Evolutionary conservation across 208 protist species (phyloP).

Genomic region (Trypanosoma brucei): DNA sequence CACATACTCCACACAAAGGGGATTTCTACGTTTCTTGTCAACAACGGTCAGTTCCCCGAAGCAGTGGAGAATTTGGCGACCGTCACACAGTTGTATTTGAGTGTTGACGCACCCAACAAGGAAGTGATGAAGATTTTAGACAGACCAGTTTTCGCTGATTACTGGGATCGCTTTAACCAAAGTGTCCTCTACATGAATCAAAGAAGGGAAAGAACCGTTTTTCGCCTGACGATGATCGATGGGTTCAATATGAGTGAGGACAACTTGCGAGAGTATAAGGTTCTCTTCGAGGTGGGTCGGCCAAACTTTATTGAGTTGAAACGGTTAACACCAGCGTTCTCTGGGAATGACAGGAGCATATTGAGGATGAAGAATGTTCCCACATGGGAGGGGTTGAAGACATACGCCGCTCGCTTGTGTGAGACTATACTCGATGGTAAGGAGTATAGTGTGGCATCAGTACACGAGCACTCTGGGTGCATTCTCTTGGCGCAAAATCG

Average conservation of each 20-base stretch:
- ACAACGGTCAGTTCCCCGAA: slow-evolving; percentile 91
- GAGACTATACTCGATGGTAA: slow-evolving; percentile 45
- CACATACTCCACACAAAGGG: slow-evolving; percentile 56
- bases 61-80: slow-evolving; percentile 48
- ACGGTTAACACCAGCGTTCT: slow-evolving; percentile 91
- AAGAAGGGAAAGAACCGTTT: slow-evolving; percentile 92
- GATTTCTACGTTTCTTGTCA: slow-evolving; percentile 93
- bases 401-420: slow-evolving; percentile 66
- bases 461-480: slow-evolving; percentile 89
- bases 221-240: slow-evolving; percentile 95
- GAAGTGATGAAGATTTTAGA: slow-evolving; percentile 89
- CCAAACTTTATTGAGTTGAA: slow-evolving; percentile 95
- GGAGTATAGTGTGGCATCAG: slow-evolving; percentile 66
- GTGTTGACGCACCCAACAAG: slow-evolving; percentile 89
- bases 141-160: slow-evolving; percentile 89
- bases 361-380: slow-evolving; percentile 94
- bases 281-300: slow-evolving; percentile 78
- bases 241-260: slow-evolving; percentile 90
- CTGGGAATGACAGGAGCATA: slow-evolving; percentile 60
- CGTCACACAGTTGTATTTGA: slow-evolving; percentile 94
- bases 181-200: slow-evolving; percentile 86
- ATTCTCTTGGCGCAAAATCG: slow-evolving; percentile 74
- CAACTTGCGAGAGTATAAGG: slow-evolving; percentile 86
- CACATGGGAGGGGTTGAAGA: slow-evolving; percentile 81
- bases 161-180: slow-evolving; percentile 92